Base-by-base conservation (phyloP, 2,329 filamentous ascomycete species). In the Nothophaeocryptopus gaeumannii region DNA sequence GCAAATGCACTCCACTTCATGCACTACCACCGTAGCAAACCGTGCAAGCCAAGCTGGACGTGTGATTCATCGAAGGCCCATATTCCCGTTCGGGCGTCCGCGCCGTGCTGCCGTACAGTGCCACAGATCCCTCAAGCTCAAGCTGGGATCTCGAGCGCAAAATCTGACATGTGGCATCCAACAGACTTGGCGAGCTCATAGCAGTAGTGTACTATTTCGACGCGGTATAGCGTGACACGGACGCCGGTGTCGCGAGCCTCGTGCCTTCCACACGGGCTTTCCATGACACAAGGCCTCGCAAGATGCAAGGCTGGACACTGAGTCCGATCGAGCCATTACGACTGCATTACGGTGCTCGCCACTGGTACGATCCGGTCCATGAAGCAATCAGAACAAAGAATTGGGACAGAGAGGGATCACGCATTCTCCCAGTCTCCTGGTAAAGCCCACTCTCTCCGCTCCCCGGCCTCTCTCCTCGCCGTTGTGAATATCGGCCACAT, bases 281-380 rank as follows among this genome's bases (percentile, higher is more conserved):
- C 49, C 14, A 51, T 50, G 46, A 50, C 46, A 52, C 45, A 50
- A 43, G 36, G n/a, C n/a, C n/a, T n/a, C n/a, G n/a, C n/a, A n/a
- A 46, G 20, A 26, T 26, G 20, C 20, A 26, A 26, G 20, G 20
- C 20, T 26, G 20, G 20, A 26, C 20, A 26, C 3, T 26, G 20
- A 26, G 20, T 26, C 20, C 20, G 20, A 26, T 26, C 20, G 20
- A 26, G 20, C 20, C 20, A 26, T 26, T 26, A 7, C 20, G 20
- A 26, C 20, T 26, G 20, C 20, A 26, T 26, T 26, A 26, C 20
- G 20, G 20, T 26, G 7, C 20, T 26, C 20, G 20, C 20, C 20
- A 34, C 37, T 41, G 29, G 37, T 35, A 26, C 40, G 40, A 43
- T 13, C 36, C 36, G 36, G 36, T 5, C 36, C 36, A 32, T 26